Evolutionary conservation across 768 basidiomycete species (phyloP), one percentile per base, ranked within the genome.

Genomic region (Aureoboletus auriporus): DNA sequence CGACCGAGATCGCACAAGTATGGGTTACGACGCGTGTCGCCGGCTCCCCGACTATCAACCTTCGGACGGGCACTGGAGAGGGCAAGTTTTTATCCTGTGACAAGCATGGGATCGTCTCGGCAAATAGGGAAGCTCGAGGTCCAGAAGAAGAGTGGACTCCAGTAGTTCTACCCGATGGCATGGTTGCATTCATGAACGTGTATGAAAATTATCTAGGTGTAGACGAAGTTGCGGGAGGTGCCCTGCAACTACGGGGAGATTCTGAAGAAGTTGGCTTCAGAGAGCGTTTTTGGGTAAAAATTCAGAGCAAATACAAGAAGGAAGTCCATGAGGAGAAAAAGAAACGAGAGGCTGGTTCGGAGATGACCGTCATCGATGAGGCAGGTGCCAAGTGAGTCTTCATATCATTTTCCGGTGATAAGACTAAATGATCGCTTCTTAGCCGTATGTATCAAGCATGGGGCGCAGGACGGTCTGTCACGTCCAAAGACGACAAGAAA

Each of bases 111-210:
- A 72, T 92, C 16, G 85, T 95, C 12, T 80, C 84, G 54, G 84
- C 88, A 38, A 86, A 90, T 62, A 75, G 89, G 39, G 93, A 96
- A 60, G 93, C 93, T 26, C 79, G 93, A 29, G 93, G 93, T 2
- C 87, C 89, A 5, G 90, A 95, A 66, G 93, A 96, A 66, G 93
- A 94, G 67, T 96, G 92, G 89, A 88, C 86, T 4, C 86, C 92
- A 13, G 78, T 91, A 23, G 71, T 93, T 47, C 67, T 89, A 20
- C 81, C 87, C 9, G 89, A 88, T 50, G 89, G 89, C 36, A 89
- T 92, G 85, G 81, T 88, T 41, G 86, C 89, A 7, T 86, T 93
- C 63, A 83, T 84, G 81, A 92, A 85, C 66, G 75, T 89, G 9
- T 93, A 94, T 60, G 90, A 93, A 62, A 94, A 86, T 61, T 93